Conservation (phyloP, 305 asterid genomes). For the Fraxinus paxiana region DNA sequence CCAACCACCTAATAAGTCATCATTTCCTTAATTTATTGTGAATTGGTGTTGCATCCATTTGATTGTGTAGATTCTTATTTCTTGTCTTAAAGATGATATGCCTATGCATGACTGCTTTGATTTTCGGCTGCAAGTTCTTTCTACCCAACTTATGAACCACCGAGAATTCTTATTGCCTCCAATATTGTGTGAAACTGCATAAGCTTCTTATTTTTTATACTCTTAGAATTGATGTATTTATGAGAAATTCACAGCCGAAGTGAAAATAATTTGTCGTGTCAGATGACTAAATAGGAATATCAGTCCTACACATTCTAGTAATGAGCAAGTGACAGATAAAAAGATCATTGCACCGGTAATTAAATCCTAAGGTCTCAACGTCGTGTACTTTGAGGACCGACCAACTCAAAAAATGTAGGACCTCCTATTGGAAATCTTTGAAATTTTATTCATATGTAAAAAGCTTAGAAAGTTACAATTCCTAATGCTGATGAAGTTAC, state of each 20-base stretch:
- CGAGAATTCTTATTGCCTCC: background rate
- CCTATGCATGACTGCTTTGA: background rate
- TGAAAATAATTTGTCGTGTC: background rate
- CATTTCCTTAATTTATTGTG: background rate
- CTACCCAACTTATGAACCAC: background rate
- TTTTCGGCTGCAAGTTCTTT: background rate
- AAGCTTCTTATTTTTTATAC: background rate
- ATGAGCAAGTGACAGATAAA: background rate
- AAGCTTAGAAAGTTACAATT: background rate
- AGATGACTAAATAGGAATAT: background rate
- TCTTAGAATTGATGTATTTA: background rate
- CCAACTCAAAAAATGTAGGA: background rate
- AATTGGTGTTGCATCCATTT: background rate
- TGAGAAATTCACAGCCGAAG: background rate
- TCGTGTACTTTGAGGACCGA: background rate
- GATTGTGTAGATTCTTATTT: background rate
- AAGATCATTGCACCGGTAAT: background rate
- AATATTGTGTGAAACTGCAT: background rate
- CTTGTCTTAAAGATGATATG: background rate
- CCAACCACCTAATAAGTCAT: background rate
- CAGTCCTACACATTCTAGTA: background rate
- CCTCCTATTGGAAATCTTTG: background rate
- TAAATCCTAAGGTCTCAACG: background rate
- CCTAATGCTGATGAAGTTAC: constrained; percentile 34
- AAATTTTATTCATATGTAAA: background rate